Evolutionary conservation across 129 eudicot species (phyloP), one percentile per base, ranked within the genome.

Genomic region (Helianthus tuberosus): DNA sequence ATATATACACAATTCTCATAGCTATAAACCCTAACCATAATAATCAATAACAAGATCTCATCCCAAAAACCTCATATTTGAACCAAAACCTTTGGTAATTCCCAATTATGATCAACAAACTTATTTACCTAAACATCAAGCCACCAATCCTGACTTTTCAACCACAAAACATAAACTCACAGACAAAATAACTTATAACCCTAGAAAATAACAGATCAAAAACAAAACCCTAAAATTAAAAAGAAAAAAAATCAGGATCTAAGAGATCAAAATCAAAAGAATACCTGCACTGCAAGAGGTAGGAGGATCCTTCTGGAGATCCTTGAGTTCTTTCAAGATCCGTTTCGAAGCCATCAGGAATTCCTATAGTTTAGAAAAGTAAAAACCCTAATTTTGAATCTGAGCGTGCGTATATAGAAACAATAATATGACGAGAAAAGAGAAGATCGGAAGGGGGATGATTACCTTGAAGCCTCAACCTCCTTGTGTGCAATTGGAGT

Each of bases 281-380:
- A 72, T 75, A 87, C 92, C 92, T 54, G 92, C 87, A 54, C 89
- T 87, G 84, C 92, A 87, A 73, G 92, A 87, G 81, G 88, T 81
- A 64, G 91, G 91, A 84, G 91, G 88, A 87, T 87, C 91, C 44
- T 83, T 86, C 88, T 86, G 88, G 53, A 86, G 88, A 86, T 86
- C 86, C 84, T 82, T 86, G 68, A 83, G 87, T 73, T 86, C 87
- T 66, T 83, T 86, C 84, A 83, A 69, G 78, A 87, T 87, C 77
- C 92, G 75, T 79, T 87, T 87, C 60, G 92, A 87, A 38, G 92
- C 92, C 92, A 87, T 87, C 74, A 63, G 62, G 46, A 83, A 83
- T 58, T 65, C 84, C 86, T 77, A 68, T 32, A 8, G 74, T 32
- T 68, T 29, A 1, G 14, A 48, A 25, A 32, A 51, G 12, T 43